These are phyloP conservation scores for Xerocomellus amylosporus DNA, from an alignment of 768 basidiomycete species.

Conservation along the genomic window DNA sequence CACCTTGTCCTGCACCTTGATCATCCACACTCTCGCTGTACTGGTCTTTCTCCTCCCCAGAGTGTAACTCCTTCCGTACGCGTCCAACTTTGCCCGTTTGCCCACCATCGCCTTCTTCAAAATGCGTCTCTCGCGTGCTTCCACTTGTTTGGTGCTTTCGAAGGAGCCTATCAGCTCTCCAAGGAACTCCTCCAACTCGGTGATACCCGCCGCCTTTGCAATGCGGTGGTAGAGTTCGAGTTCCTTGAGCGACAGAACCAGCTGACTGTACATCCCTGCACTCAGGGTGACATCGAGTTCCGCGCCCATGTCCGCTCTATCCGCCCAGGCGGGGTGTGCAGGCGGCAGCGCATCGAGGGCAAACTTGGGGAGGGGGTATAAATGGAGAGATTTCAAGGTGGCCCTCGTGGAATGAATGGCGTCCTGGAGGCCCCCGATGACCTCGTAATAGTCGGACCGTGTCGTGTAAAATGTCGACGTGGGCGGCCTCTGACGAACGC, in stretches of 20 bases:
- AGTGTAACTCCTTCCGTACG: conserved; percentile 81
- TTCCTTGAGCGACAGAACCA: conserved; percentile 61
- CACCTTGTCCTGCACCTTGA: conserved; percentile 53
- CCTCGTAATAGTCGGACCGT: conserved; percentile 71
- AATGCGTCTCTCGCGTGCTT: conserved; percentile 35
- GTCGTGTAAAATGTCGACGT: conserved; percentile 86
- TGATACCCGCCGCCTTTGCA: conserved; percentile 17
- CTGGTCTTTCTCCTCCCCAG: conserved; percentile 88
- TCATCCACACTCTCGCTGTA: conserved; percentile 90
- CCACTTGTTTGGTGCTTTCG: conserved; percentile 59
- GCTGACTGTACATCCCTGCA: conserved; percentile 65
- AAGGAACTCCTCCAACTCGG: conserved; percentile 58
- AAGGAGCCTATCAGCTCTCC: conserved; percentile 60
- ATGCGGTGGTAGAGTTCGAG: conserved; percentile 55
- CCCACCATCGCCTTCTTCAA: conserved; percentile 37
- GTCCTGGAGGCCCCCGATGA: conserved; percentile 60
- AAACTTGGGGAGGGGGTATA: conserved; percentile 77
- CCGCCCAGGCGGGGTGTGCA: conserved; percentile 67
- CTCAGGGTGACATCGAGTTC: conserved; percentile 61
- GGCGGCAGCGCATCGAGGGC: conserved; percentile 57
- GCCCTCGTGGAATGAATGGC: conserved; percentile 57
- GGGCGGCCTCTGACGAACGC: conserved; percentile 39
- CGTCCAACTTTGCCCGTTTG: conserved; percentile 63
- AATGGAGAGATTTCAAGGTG: conserved; percentile 59
- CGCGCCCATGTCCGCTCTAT: conserved; percentile 52